A percentile compares a stretch with the other conserved stretches of the same genome.
Conservation (phyloP, 148 eudicot species). For the Euryodendron excelsum region DNA sequence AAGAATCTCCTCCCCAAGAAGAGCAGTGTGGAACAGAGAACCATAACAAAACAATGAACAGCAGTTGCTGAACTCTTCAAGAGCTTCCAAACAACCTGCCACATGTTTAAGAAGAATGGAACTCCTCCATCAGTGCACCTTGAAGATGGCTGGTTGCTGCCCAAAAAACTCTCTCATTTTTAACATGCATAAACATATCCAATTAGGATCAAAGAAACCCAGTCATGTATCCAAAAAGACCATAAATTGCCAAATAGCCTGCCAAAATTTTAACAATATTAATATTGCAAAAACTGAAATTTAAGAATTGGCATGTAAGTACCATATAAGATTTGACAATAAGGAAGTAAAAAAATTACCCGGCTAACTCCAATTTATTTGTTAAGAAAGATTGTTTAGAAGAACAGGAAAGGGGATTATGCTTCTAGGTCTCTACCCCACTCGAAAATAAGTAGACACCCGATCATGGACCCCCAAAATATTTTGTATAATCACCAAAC, state of each 20-base stretch:
- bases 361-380: slow-evolving; percentile 27
- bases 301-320: slow-evolving; percentile 14
- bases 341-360: slow-evolving; percentile 38
- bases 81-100: slow-evolving; percentile 5
- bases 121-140: slow-evolving; percentile 20
- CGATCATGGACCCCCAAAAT: slow-evolving; percentile 14
- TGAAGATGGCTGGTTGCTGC: slow-evolving; percentile 19
- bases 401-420: slow-evolving; percentile 29
- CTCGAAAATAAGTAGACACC: not conserved
- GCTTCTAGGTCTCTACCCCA: slow-evolving; percentile 12
- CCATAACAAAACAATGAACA: slow-evolving; percentile 4
- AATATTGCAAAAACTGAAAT: slow-evolving; percentile 18
- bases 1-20: slow-evolving; percentile 15
- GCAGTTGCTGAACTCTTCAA: slow-evolving; percentile 11
- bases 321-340: not conserved
- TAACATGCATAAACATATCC: slow-evolving; percentile 23
- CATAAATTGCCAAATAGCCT: slow-evolving; percentile 53
- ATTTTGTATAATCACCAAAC: slow-evolving; percentile 6
- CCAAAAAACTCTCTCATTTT: slow-evolving; percentile 21
- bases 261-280: slow-evolving; percentile 51
- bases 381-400: slow-evolving; percentile 30
- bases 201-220: slow-evolving; percentile 34
- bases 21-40: slow-evolving; percentile 7
- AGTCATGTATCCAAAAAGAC: slow-evolving; percentile 36
- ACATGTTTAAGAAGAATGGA: slow-evolving; percentile 14